Base-by-base conservation (phyloP, 495 filamentous ascomycete species). In the Alectoria sarmentosa region DNA sequence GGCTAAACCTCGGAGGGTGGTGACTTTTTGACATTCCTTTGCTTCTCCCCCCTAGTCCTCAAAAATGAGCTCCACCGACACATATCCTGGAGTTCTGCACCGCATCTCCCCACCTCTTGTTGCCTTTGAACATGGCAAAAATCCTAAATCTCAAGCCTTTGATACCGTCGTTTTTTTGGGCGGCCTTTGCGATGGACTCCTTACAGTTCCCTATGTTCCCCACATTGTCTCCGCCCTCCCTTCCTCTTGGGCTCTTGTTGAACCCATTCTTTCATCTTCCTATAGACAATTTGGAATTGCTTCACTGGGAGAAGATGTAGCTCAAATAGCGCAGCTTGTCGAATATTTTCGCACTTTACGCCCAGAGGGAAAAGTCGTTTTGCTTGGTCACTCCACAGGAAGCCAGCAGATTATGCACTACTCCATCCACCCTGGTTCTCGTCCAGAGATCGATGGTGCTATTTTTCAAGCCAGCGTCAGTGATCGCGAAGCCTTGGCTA, bases 321-420 rank as follows among this genome's bases (percentile, higher is more conserved):
- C 80, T 28, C 91, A 98, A 73, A 81, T 96, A 54, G 82, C 78
- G 0, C 75, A 83, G 28, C 81, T 88, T 59, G 88, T 96, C n/a
- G 71, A 78, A 26, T 92, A 92, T 70, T 83, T 96, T 58, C 79
- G 78, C 4, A 68, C 59, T 15, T 54, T 73, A 46, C 66, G 72
- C 7, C 69, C 72, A 0, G 52, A 60, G 0, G 72, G 77, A 15
- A 90, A 87, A 70, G 77, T 96, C n/a, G 87, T 93, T 13, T 73
- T 97, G 15, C 84, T 98, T 82, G 94, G 94, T 14, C 91, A 96
- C 67, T 92, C 88, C 3, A 90, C 88, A 0, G 94, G 94, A 3
- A 91, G 89, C 65, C 94, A 96, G 77, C 91, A 96, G 70, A 85
- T 89, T 39, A 81, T 97, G 74, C 84, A 90, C 63, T 96, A 94